phyloP scores from a whole-genome alignment of 2,329 filamentous ascomycete genomes.

The Verticillium zaregamsianum region DNA sequence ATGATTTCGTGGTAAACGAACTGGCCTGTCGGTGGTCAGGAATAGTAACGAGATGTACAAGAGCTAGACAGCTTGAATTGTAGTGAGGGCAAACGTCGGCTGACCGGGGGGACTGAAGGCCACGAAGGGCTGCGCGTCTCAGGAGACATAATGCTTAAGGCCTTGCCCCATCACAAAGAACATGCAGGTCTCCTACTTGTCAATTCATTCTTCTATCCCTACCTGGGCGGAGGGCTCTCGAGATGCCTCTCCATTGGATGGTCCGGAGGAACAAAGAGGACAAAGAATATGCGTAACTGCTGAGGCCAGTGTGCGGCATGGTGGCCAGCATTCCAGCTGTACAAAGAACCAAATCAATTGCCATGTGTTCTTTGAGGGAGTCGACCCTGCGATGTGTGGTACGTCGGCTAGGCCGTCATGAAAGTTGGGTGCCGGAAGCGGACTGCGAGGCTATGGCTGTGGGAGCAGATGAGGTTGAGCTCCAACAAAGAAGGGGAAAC shows the following conservation, averaged over 20 bases:
- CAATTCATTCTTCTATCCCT: background rate
- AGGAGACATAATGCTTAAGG: background rate
- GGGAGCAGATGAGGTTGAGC: background rate
- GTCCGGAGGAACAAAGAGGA: too few relatives aligned
- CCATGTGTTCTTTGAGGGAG: too few relatives aligned
- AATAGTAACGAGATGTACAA: background rate
- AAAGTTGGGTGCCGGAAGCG: background rate
- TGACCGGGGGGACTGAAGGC: too few relatives aligned
- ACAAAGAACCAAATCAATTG: too few relatives aligned
- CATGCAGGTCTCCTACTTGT: background rate
- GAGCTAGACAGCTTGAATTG: background rate
- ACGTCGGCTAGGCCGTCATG: background rate
- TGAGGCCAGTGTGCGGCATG: too few relatives aligned
- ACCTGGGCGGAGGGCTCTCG: background rate
- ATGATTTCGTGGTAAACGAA: background rate
- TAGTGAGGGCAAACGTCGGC: too few relatives aligned
- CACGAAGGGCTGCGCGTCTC: background rate
- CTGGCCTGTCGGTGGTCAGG: background rate
- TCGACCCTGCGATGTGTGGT: too few relatives aligned
- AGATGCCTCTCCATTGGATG: background rate
- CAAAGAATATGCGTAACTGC: too few relatives aligned
- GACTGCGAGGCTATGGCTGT: background rate
- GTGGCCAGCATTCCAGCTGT: too few relatives aligned
- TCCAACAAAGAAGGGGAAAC: too few relatives aligned
- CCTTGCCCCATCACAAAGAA: background rate